phyloP scores from a whole-genome alignment of 805 yeast species.

The Candida nemodendra region DNA sequence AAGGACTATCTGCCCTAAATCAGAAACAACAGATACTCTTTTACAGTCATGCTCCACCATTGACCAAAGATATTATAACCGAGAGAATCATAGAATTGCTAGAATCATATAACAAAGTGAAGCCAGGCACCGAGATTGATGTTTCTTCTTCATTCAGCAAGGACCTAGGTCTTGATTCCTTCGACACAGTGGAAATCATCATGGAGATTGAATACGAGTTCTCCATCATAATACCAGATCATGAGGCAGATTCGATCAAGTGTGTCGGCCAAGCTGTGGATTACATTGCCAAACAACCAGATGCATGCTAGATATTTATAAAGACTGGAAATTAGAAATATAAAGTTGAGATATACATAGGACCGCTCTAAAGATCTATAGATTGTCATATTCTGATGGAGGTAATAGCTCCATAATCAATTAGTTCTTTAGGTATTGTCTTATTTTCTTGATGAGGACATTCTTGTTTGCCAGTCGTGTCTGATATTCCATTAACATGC shows the following conservation, averaged over 20 bases:
- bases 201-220: slow-evolving; percentile 74
- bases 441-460: too few species aligned
- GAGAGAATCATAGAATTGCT: slow-evolving; percentile 63
- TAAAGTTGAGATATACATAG: too few species aligned
- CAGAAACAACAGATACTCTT: slow-evolving; percentile 11
- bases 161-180: slow-evolving; percentile 69
- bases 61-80: slow-evolving; percentile 59
- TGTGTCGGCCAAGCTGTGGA: slow-evolving; percentile 92
- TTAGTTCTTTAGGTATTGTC: too few species aligned
- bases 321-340: not conserved
- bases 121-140: slow-evolving; percentile 33
- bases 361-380: too few species aligned
- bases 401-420: too few species aligned
- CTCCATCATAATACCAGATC: slow-evolving; percentile 82
- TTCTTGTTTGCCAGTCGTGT: too few species aligned
- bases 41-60: slow-evolving; percentile 59
- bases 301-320: slow-evolving; percentile 30
- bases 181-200: slow-evolving; percentile 68
- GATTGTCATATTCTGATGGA: too few species aligned
- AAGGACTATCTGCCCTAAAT: slow-evolving; percentile 1
- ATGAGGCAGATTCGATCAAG: slow-evolving; percentile 89
- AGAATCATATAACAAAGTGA: slow-evolving; percentile 62
- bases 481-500: too few species aligned
- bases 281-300: slow-evolving; percentile 71
- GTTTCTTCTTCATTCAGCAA: slow-evolving; percentile 54